Evolutionary conservation across 2,329 filamentous ascomycete species (phyloP), one percentile per base, ranked within the genome.

Genomic region (Aspergillus novoparasiticus): DNA sequence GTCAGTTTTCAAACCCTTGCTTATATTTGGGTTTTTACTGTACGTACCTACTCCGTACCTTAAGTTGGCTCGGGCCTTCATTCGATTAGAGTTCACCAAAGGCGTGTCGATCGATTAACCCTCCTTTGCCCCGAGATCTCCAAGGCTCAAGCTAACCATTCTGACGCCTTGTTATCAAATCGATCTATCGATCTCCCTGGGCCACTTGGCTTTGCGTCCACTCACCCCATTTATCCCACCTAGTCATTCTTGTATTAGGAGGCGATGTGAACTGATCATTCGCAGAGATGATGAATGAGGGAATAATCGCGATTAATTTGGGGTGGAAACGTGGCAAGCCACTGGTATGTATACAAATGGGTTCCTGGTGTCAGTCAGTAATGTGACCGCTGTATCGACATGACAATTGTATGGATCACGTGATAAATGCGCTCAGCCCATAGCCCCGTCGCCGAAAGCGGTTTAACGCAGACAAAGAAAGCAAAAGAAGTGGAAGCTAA

Each of bases 81-180:
- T 51, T 30, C 30, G 10, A n/a, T 51, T 51, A 51, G 30, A n/a
- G 48, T 51, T 51, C 28, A 32, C 28, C 48, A n/a, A 51, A 51
- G 51, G n/a, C 16, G n/a, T 16, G 34, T 19, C 51, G 51, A 55
- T 55, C 51, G 51, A 39, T 34, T 55, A 36, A n/a, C 14, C 11
- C 28, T 55, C 32, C 51, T 23, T 55, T 55, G 32, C 32, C 34
- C 51, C 51, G 19, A 62, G 56, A 36, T 48, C 34, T 55, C 21
- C 32, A 34, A 34, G 32, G 32, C 32, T 11, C 11, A 34, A 32
- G 14, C 30, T 53, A 21, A 32, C 34, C 34, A 36, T 36, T 14
- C 45, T 23, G n/a, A 11, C 45, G 45, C 11, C 26, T 26, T 26
- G 11, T 48, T 48, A 41, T 41, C 39, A 41, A 41, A 41, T 41